Conservation (phyloP, 1,139 yeast genomes). For the Sugiyamaella novakii region DNA sequence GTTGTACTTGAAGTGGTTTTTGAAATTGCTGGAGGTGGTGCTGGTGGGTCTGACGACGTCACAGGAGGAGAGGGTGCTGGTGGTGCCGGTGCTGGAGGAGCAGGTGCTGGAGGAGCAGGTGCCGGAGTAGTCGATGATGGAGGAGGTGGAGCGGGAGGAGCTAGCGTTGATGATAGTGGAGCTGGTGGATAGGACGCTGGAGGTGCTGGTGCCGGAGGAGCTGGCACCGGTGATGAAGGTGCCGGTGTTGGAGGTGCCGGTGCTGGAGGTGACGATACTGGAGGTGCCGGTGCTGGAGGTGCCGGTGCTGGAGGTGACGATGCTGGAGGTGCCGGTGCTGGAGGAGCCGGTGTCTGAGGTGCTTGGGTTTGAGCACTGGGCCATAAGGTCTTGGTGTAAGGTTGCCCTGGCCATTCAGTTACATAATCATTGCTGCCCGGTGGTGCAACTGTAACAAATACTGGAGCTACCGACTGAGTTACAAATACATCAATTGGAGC, state of each 20-base stretch:
- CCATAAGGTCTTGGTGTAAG: constrained; percentile 20
- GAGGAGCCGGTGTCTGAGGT: constrained; percentile 14
- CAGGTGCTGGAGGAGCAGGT: constrained; percentile 16
- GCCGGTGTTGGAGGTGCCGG: constrained; percentile 16
- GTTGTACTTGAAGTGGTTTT: background rate
- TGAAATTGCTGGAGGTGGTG: constrained; percentile 6
- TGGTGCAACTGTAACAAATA: constrained; percentile 28
- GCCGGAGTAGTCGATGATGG: constrained; percentile 13
- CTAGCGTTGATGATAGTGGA: constrained; percentile 13
- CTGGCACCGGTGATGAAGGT: constrained; percentile 14
- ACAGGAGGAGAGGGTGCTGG: constrained; percentile 17
- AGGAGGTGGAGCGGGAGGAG: constrained; percentile 16
- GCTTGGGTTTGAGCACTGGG: constrained; percentile 21
- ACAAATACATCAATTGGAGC: constrained; percentile 24
- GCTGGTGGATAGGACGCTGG: constrained; percentile 15
- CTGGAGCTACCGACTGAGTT: constrained; percentile 30
- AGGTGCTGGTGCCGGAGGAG: constrained; percentile 16
- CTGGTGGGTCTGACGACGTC: constrained; percentile 1
- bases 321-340: constrained; percentile 17
- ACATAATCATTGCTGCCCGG: constrained; percentile 23
- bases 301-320: constrained; percentile 18
- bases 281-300: constrained; percentile 21
- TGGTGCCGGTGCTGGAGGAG: constrained; percentile 14
- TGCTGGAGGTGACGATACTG: constrained; percentile 15
- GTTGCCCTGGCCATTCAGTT: constrained; percentile 19